Base-by-base conservation (phyloP, 805 yeast species). In the Jamesozyma lodderae region DNA sequence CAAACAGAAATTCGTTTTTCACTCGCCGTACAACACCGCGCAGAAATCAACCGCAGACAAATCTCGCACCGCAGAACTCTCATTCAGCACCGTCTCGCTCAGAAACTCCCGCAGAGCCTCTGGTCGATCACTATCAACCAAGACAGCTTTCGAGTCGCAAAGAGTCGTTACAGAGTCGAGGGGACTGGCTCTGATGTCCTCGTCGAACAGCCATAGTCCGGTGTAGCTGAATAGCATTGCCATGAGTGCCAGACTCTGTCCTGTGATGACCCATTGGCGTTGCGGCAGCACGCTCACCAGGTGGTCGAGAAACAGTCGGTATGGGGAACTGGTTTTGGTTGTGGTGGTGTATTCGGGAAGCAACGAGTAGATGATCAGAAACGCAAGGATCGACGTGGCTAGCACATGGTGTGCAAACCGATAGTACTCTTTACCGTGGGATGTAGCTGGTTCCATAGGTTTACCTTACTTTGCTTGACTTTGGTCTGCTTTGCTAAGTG, bases 1-100 rank as follows among this genome's bases (percentile, higher is more conserved):
- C n/a, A n/a, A n/a, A 13, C 15, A 13, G 34, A 8, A 9, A 6
- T 31, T 9, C 8, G 7, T 5, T 7, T 13, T 11, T 15, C n/a
- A 25, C 28, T 25, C 28, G 10, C 36, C 63, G 51, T 82, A 83
- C 14, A 84, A 58, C 1, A 81, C 75, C 34, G 70, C 69, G 50
- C 82, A 80, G 1, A 81, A 90, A 33, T 76, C 70, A 11, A 74
- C 70, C 1, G 87, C 66, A 0, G 95, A 90, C 36, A 88, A 53
- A 57, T 88, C 97, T 73, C 86, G 75, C 4, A 90, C 90, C 0
- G 94, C 96, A 52, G 85, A 82, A 0, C 92, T 79, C 15, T 83
- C 74, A 13, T 58, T 53, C n/a, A n/a, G n/a, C n/a, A n/a, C n/a
- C n/a, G n/a, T n/a, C n/a, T n/a, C n/a, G n/a, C n/a, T n/a, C n/a